A percentile compares a stretch with the other conserved stretches of the same genome.
Evolutionary conservation across 2,329 filamentous ascomycete genomes (phyloP).

Genomic region (Aquanectria penicillioides): DNA sequence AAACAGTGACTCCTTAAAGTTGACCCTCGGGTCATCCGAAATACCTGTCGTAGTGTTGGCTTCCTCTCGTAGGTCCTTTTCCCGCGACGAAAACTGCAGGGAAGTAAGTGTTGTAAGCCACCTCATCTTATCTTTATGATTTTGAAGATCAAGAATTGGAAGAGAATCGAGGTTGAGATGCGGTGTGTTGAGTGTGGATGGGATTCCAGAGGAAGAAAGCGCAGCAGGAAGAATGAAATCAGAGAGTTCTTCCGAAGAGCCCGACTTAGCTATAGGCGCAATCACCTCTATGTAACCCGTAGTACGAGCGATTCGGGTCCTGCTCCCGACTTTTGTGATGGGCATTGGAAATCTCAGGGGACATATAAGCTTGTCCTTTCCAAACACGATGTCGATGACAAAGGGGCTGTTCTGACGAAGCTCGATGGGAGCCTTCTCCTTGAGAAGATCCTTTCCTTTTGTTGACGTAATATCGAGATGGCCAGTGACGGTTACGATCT

Average conservation of each 20-base stretch:
- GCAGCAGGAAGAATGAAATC: constrained; percentile 51
- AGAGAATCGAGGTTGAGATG: constrained; percentile 57
- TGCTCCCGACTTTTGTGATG: constrained; percentile 47
- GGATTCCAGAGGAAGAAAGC: constrained; percentile 42
- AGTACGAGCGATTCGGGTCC: constrained; percentile 54
- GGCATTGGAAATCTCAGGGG: constrained; percentile 54
- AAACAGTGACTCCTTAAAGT: constrained; percentile 61
- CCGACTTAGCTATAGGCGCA: constrained; percentile 44
- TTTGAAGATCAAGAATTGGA: constrained; percentile 51
- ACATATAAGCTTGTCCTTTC: constrained; percentile 41
- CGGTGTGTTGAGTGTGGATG: constrained; percentile 50
- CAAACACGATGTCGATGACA: constrained; percentile 53
- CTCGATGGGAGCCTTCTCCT: constrained; percentile 49
- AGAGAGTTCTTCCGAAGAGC: constrained; percentile 34
- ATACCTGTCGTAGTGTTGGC: constrained; percentile 34
- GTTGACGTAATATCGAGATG: constrained; percentile 51
- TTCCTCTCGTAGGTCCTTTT: constrained; percentile 49
- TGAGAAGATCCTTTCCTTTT: constrained; percentile 49
- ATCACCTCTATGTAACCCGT: constrained; percentile 58
- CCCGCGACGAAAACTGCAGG: constrained; percentile 53
- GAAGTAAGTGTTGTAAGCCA: constrained; percentile 54
- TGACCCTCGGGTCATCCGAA: constrained; percentile 48
- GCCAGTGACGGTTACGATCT: constrained; percentile 50
- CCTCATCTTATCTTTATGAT: constrained; percentile 44
- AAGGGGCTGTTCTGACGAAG: constrained; percentile 52